Conservation (phyloP, 768 basidiomycete genomes). For the Psilocybe tampanensis region DNA sequence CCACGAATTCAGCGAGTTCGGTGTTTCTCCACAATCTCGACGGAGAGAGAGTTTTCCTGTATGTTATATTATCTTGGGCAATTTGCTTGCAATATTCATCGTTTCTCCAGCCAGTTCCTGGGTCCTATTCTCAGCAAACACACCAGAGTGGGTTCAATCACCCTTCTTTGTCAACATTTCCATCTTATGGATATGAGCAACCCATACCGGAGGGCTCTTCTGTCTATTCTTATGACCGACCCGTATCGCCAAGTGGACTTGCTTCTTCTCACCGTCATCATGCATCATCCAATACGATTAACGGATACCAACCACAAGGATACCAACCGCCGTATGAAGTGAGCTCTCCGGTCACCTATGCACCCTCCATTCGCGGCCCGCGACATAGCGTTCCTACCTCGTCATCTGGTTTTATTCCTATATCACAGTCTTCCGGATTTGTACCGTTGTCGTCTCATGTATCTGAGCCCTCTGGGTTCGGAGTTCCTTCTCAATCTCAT, state of each 20-base stretch:
- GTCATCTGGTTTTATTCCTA: slow-evolving; percentile 71
- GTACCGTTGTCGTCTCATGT: slow-evolving; percentile 35
- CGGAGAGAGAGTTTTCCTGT: slow-evolving; percentile 66
- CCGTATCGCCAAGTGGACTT: slow-evolving; percentile 37
- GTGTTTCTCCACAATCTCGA: slow-evolving; percentile 42
- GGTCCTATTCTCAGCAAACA: slow-evolving; percentile 36
- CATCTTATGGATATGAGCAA: slow-evolving; percentile 41
- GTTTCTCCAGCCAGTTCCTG: slow-evolving; percentile 35
- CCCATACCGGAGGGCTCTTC: slow-evolving; percentile 32
- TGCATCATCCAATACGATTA: slow-evolving; percentile 28
- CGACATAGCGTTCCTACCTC: slow-evolving; percentile 68
- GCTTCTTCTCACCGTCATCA: slow-evolving; percentile 25
- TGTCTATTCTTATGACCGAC: slow-evolving; percentile 42
- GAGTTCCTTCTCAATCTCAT: slow-evolving; percentile 44
- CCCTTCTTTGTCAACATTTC: slow-evolving; percentile 34
- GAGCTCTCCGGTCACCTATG: slow-evolving; percentile 34
- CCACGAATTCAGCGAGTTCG: slow-evolving; percentile 69
- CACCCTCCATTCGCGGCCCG: slow-evolving; percentile 48
- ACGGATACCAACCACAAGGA: slow-evolving; percentile 31
- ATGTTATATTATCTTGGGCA: slow-evolving; percentile 3
- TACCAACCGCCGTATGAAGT: slow-evolving; percentile 44
- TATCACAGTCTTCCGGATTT: slow-evolving; percentile 45
- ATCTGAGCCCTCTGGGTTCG: slow-evolving; percentile 36
- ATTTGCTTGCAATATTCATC: background rate
- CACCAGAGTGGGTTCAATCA: slow-evolving; percentile 32